A percentile compares a stretch with the other conserved stretches of the same genome.
Conservation (phyloP, 805 yeast species). For the Kazachstania psychrophila region DNA sequence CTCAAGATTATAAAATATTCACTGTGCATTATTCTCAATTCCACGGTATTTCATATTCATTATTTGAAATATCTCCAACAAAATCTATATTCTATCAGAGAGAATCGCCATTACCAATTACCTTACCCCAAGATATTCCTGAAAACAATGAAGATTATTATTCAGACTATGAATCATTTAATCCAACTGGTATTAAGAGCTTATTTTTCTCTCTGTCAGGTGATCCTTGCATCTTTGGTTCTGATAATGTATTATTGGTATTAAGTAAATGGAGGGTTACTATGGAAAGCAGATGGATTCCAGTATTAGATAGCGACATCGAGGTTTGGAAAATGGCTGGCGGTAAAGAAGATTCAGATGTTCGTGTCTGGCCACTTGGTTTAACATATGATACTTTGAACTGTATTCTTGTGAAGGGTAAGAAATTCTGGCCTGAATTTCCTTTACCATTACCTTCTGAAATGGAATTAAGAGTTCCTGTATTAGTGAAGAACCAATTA, state of each 20-base stretch:
- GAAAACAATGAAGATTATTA: constrained; percentile 27
- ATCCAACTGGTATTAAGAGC: constrained; percentile 40
- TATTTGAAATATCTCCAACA: constrained; percentile 21
- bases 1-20: constrained; percentile 48
- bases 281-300: constrained; percentile 78
- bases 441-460: constrained; percentile 84
- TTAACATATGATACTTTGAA: constrained; percentile 57
- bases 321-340: constrained; percentile 44
- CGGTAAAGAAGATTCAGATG: constrained; percentile 38
- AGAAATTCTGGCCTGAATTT: constrained; percentile 57
- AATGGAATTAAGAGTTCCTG: constrained; percentile 60
- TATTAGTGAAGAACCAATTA: constrained; percentile 30
- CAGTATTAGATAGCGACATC: constrained; percentile 49
- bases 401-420: constrained; percentile 68
- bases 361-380: constrained; percentile 85
- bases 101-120: constrained; percentile 39
- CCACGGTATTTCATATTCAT: constrained; percentile 23
- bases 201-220: constrained; percentile 82
- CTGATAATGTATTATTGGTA: constrained; percentile 60
- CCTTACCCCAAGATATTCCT: constrained; percentile 14
- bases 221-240: constrained; percentile 85
- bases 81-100: constrained; percentile 33
- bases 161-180: constrained; percentile 20
- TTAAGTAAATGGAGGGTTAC: constrained; percentile 72
- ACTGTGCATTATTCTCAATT: constrained; percentile 35